Evolutionary conservation across 2,329 filamentous ascomycete species (phyloP), one percentile per base, ranked within the genome.

Genomic region (Fusarium robinianum): DNA sequence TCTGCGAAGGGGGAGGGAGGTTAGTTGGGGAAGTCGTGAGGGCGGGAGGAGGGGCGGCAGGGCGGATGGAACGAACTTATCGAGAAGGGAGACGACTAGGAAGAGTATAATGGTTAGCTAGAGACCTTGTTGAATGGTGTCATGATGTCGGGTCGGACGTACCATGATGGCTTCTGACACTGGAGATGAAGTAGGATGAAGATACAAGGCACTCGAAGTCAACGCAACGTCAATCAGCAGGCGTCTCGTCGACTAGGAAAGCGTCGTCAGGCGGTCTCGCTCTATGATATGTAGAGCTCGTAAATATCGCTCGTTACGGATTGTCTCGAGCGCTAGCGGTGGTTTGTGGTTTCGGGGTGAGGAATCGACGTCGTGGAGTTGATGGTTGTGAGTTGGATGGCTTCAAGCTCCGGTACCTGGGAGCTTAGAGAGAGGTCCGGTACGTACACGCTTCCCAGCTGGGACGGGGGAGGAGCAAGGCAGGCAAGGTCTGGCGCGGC

Each of bases 21-120:
- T 53, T 47, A 55, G 44, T 25, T 43, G 26, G 17, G 41, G 31
- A 39, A 42, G 34, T 36, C 32, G 38, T 12, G 11, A 25, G 36
- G 43, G 23, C 25, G n/a, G 11, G 22, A 37, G 42, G 30, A 19
- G 25, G 30, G 6, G 18, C 8, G 12, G 22, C 35, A 23, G 23
- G 4, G 38, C 14, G 23, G 34, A 33, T 17, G 46, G 22, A 35
- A 60, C 82, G 69, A 79, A 96, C 90, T 96, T 85, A 96, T 96
- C 71, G 90, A 87, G 82, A 96, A 96, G 61, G 90, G 91, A 59
- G 88, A 94, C 67, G 85, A 84, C 90, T 96, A 68, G 16, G 40
- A 38, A 27, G 38, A 38, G 60, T 42, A 65, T 66, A 65, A 50
- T 15, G 37, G 55, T 64, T 59, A 65, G 64, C 57, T 53, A 46